phyloP scores from a whole-genome alignment of 495 filamentous ascomycete genomes.

The Xylaria grammica region DNA sequence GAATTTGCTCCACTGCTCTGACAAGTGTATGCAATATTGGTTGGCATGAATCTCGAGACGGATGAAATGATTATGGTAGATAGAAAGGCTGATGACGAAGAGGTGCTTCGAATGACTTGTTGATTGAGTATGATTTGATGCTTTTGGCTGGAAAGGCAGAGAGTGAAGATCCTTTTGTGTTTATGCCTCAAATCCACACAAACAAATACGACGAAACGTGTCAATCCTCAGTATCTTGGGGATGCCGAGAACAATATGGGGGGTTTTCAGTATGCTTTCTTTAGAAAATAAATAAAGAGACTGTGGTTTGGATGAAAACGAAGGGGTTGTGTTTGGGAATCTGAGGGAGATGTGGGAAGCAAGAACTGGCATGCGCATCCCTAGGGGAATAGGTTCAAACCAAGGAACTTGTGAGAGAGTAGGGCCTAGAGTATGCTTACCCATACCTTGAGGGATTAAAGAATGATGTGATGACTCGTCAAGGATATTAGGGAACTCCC shows the following conservation, averaged over 20 bases:
- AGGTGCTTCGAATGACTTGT: background rate
- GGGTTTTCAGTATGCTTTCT: background rate
- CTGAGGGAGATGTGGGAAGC: background rate
- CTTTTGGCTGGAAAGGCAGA: background rate
- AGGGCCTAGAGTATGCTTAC: background rate
- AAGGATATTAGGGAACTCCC: background rate
- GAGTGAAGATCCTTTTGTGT: background rate
- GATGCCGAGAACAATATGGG: background rate
- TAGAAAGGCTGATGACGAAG: background rate
- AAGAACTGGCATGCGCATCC: background rate
- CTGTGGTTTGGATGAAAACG: background rate
- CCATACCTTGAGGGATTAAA: background rate
- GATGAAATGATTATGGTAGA: background rate
- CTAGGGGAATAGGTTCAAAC: background rate
- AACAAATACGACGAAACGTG: background rate
- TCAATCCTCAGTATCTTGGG: background rate
- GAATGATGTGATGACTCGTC: background rate
- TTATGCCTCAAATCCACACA: background rate
- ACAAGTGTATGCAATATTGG: background rate
- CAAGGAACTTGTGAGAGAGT: background rate
- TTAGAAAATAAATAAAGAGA: background rate
- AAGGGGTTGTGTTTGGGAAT: background rate
- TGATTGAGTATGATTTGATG: background rate
- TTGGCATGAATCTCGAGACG: background rate
- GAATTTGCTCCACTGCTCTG: background rate